Base-by-base conservation (phyloP, 73 alveolate genomes). In the Halteria grandinella region DNA sequence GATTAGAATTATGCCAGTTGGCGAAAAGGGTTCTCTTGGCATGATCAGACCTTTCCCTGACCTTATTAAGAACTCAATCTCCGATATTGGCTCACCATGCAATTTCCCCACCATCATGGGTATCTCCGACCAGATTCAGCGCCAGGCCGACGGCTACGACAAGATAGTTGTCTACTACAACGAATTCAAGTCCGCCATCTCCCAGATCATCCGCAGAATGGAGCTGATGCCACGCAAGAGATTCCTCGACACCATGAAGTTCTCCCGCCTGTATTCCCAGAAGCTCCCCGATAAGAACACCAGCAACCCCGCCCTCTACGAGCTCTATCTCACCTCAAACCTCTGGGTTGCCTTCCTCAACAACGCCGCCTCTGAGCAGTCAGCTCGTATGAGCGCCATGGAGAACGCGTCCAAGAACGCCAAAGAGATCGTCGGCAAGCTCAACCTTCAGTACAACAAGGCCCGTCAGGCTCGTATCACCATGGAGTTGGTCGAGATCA, bases 331-430 rank as follows among this genome's bases (percentile, higher is more conserved):
- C 18, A 83, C 98, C 24, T 60, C 95, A 41, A 82, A 93, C 57
- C 59, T 93, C 55, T 87, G 92, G 86, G 79, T 70, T 64, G 97
- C 97, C 27, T 59, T 79, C 87, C 88, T 93, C 60, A 87, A 93
- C 83, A 63, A 78, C 33, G 90, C 91, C 50, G 94, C 96, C 52
- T 70, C 94, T 36, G 98, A 92, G 77, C 91, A 91, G 59, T 58
- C 91, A 20, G 92, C 98, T 28, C 82, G 98, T 72, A 92, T 92
- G 98, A 69, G 57, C 27, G 98, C 98, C 55, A 92, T 92, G 98
- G 98, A 90, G 77, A 81, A 78, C 88, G 98, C 98, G 23, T 86
- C 95, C 51, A 92, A 92, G 83, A 92, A 92, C 60, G 94, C 95
- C 21, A 86, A 89, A 52, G 97, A 90, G 51, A 80, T 92, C 88